Conservation (phyloP, 164 flowering plant genomes). For the Stephania yunnanensis region DNA sequence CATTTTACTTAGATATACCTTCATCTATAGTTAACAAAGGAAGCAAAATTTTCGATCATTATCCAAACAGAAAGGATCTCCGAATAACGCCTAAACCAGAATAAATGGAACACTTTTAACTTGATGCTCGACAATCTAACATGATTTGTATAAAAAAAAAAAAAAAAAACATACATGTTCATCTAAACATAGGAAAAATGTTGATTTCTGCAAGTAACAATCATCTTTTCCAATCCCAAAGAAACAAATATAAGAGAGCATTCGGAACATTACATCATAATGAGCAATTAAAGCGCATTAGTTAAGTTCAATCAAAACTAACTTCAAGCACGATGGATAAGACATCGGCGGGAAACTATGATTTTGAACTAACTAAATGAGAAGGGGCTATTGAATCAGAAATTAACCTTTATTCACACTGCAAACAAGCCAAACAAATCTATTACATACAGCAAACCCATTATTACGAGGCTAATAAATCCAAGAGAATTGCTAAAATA, state of each 20-base stretch:
- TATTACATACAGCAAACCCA: conserved; percentile 11
- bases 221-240: not conserved
- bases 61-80: too few species aligned
- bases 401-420: conserved; percentile 8
- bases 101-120: not conserved
- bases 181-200: not conserved
- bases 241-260: not conserved
- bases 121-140: not conserved
- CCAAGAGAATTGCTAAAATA: conserved; percentile 4
- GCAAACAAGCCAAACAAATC: conserved; percentile 11
- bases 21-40: too few species aligned
- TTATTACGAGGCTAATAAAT: conserved; percentile 9
- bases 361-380: not conserved
- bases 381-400: conserved; percentile 3
- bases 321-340: not conserved
- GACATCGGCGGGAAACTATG: not conserved
- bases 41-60: too few species aligned
- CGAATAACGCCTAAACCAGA: not conserved
- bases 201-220: not conserved
- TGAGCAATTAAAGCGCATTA: not conserved
- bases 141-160: too few species aligned
- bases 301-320: not conserved
- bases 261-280: not conserved
- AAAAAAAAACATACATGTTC: too few species aligned
- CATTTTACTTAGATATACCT: not conserved